Evolutionary conservation across 331 rosid species (phyloP).

Genomic region (Cucumis variabilis): DNA sequence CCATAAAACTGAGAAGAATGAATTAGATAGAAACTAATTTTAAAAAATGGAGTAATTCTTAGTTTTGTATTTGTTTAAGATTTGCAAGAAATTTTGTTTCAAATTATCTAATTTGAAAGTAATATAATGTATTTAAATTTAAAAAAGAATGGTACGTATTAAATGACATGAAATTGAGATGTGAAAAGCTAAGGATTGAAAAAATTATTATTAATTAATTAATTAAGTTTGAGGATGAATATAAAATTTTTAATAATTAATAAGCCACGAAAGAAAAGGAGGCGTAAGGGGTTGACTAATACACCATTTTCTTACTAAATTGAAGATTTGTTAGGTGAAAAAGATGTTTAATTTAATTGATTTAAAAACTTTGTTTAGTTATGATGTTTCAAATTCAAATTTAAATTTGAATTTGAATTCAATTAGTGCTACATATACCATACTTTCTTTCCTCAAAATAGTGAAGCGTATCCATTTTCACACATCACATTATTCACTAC

Average conservation of each 20-base stretch:
- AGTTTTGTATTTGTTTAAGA: too few relatives aligned
- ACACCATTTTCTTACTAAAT: neutral
- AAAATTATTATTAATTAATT: neutral
- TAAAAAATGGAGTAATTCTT: too few relatives aligned
- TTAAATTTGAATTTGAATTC: neutral
- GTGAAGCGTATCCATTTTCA: neutral
- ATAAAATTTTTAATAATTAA: neutral
- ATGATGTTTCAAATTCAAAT: constrained; percentile 1
- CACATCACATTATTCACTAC: neutral
- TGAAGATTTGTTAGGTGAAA: constrained; percentile 14
- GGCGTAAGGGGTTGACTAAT: neutral
- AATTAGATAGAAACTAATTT: too few relatives aligned
- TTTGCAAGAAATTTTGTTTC: too few relatives aligned
- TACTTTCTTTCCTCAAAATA: neutral
- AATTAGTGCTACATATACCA: neutral
- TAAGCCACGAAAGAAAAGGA: neutral
- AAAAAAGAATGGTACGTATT: too few relatives aligned
- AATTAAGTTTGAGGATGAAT: too few relatives aligned
- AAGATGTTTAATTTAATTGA: neutral
- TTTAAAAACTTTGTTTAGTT: neutral
- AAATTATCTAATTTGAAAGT: too few relatives aligned
- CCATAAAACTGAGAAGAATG: too few relatives aligned
- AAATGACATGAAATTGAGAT: too few relatives aligned
- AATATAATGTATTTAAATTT: too few relatives aligned
- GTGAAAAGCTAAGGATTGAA: neutral